A percentile compares a stretch with the other conserved stretches of the same genome.
phyloP scores from a whole-genome alignment of 139 green algal genomes.

The Chlamydomonas schloesseri region DNA sequence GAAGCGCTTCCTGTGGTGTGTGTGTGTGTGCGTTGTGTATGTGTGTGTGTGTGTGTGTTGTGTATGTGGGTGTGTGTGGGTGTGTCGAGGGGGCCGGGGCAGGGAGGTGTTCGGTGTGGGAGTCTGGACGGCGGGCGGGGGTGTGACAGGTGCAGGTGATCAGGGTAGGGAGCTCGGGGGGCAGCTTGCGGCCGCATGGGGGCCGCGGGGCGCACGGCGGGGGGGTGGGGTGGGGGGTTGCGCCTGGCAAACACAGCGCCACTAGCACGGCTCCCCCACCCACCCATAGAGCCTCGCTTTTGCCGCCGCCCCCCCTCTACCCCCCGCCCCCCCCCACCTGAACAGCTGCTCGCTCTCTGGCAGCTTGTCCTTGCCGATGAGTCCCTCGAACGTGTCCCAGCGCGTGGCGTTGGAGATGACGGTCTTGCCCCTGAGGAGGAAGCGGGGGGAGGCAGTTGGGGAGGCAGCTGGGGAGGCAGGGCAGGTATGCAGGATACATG shows the following conservation, averaged over 20 bases:
- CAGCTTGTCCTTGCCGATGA: constrained; percentile 80
- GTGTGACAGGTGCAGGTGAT: too few relatives aligned
- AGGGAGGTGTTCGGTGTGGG: not conserved
- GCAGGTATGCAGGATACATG: not conserved
- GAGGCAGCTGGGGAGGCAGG: not conserved
- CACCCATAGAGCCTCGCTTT: too few relatives aligned
- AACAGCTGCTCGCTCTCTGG: constrained; percentile 80
- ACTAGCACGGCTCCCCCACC: too few relatives aligned
- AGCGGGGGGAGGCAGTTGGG: not conserved
- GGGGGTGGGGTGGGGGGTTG: too few relatives aligned
- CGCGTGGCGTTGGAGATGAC: constrained; percentile 95
- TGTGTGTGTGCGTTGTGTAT: too few relatives aligned
- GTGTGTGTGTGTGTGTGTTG: too few relatives aligned
- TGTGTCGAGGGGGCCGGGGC: not conserved
- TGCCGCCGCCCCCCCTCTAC: too few relatives aligned
- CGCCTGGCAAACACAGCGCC: too few relatives aligned
- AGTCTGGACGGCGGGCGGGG: too few relatives aligned
- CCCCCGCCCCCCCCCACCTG: constrained; percentile 47
- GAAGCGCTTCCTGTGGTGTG: constrained; percentile 78
- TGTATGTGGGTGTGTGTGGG: not conserved
- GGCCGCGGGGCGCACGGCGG: too few relatives aligned
- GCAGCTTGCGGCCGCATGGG: too few relatives aligned
- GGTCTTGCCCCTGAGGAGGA: constrained; percentile 69
- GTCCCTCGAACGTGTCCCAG: constrained; percentile 97
- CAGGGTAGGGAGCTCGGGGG: too few relatives aligned